Conservation (phyloP, 2,329 filamentous ascomycete species). For the Aspergillus sergii region DNA sequence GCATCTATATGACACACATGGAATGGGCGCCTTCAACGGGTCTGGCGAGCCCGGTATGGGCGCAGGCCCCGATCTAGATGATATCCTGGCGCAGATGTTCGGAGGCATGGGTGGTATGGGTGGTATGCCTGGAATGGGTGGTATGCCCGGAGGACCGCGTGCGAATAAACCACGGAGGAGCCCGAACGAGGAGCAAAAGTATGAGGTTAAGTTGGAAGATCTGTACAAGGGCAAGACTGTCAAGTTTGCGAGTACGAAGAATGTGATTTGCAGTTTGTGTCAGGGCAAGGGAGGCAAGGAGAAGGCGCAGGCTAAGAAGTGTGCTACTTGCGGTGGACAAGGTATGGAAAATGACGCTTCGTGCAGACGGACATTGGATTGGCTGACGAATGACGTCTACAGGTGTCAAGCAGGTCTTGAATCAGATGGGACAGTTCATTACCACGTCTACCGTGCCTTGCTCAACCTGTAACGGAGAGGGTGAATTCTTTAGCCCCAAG, state of each 20-base stretch:
- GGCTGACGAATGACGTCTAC: conserved; percentile 9
- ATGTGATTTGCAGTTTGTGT: conserved; percentile 83
- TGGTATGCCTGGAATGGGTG: conserved; percentile 51
- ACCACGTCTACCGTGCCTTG: conserved; percentile 79
- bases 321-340: conserved; percentile 79
- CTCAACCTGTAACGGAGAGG: conserved; percentile 80
- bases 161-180: conserved; percentile 62
- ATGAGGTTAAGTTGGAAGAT: conserved; percentile 89
- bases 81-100: conserved; percentile 93
- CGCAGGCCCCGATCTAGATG: conserved; percentile 76
- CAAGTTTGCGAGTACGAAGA: conserved; percentile 94
- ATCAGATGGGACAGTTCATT: conserved; percentile 82
- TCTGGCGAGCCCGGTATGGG: conserved; percentile 65
- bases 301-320: conserved; percentile 81
- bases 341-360: conserved; percentile 48
- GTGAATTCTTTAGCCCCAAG: conserved; percentile 88
- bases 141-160: conserved; percentile 45
- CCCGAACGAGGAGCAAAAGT: conserved; percentile 83
- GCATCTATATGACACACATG: conserved; percentile 86
- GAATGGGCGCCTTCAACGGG: conserved; percentile 93
- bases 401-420: conserved; percentile 73
- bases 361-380: neutral
- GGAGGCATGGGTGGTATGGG: conserved; percentile 56
- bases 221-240: conserved; percentile 98
- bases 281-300: conserved; percentile 90